Base-by-base conservation (phyloP, 2,329 filamentous ascomycete genomes). In the Diaporthe aspalathi region DNA sequence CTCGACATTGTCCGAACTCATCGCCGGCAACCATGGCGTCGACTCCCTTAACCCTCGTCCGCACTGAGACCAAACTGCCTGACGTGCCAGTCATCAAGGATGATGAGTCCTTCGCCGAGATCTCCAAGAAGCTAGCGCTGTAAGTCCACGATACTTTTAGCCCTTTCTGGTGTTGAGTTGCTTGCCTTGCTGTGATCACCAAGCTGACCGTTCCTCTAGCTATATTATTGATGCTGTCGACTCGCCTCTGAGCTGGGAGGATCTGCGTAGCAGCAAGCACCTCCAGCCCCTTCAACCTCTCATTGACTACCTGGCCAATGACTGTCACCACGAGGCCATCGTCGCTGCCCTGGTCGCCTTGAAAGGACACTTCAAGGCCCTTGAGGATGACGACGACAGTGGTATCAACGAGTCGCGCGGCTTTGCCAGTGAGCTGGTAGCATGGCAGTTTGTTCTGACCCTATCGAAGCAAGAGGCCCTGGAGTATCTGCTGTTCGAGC, bases 101-200 rank as follows among this genome's bases (percentile, higher is more conserved):
- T 22, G 60, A 67, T 16, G 68, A 70, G 11, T 52, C 29, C 62
- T 70, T 70, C 52, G 68, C 68, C 17, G 60, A 70, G 24, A 40
- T 70, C 35, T 70, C 68, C 6, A 70, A 70, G 52, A 70, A 70
- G 52, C 52, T 70, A n/a, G 68, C 68, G 20, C 63, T 52, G 68
- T 70, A 22, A 60, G 68, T 70, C 6, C 20, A 1, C n/a, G 16
- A 35, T 32, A 38, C 16, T 17, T n/a, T 40, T 12, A 49, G 11
- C 35, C 16, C 40, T 29, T 20, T 43, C 20, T 45, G 22, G 49
- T n/a, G n/a, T 56, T 53, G 17, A 29, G 24, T n/a, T n/a, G n/a
- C n/a, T n/a, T n/a, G n/a, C n/a, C n/a, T 9, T 20, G 22, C 49
- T 27, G 22, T 43, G 24, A 65, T n/a, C 20, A n/a, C 14, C 20